Conservation (phyloP, 192 early-diverging fungal species). For the Backusella psychrophila region DNA sequence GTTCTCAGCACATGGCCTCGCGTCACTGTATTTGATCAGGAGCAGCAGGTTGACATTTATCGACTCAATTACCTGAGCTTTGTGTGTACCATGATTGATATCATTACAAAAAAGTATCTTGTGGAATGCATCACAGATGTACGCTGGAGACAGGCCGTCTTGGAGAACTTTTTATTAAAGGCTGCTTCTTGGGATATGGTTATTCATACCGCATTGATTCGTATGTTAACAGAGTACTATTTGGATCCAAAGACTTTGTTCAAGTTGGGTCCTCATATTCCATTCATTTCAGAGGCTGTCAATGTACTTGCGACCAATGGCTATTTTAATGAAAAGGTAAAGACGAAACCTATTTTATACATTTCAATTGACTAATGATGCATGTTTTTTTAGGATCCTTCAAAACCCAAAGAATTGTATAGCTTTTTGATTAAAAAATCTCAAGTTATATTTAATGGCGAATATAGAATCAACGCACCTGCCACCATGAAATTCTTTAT, state of each 20-base stretch:
- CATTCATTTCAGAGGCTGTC: conserved; percentile 17
- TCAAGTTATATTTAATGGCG: neutral
- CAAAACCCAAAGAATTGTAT: neutral
- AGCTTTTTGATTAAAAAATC: neutral
- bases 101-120: conserved; percentile 38
- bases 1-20: conserved; percentile 28
- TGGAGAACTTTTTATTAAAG: conserved; percentile 45
- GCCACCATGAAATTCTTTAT: neutral
- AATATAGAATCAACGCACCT: neutral
- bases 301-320: conserved; percentile 7
- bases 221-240: conserved; percentile 35
- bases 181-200: conserved; percentile 32
- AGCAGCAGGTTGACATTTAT: conserved; percentile 24
- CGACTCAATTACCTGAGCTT: conserved; percentile 48
- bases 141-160: conserved; percentile 37
- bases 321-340: conserved; percentile 16
- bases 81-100: conserved; percentile 37
- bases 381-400: neutral
- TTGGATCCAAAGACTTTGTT: conserved; percentile 19
- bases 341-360: too few relatives aligned
- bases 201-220: conserved; percentile 37
- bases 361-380: too few relatives aligned
- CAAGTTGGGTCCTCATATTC: conserved; percentile 22
- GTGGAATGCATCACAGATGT: conserved; percentile 33
- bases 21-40: conserved; percentile 31